Evolutionary conservation across 345 rosid genomes (phyloP).

Genomic region (Linum lewisii): DNA sequence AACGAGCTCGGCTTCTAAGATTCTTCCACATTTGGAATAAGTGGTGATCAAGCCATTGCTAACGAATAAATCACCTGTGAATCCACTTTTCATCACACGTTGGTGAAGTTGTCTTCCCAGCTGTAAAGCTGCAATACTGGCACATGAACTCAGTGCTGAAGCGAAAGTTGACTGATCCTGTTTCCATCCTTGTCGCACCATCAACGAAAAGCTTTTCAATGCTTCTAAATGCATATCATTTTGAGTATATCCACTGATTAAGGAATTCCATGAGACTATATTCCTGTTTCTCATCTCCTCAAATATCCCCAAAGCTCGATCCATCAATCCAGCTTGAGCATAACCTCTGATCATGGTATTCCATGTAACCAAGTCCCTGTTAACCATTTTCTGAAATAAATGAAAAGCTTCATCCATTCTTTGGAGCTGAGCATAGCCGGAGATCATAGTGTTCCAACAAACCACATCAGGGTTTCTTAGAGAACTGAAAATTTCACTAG

Average conservation of each 20-base stretch:
- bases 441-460: constrained; percentile 33
- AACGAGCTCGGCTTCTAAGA: constrained; percentile 13
- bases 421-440: constrained; percentile 27
- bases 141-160: constrained; percentile 63
- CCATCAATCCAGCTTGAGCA: constrained; percentile 27
- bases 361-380: constrained; percentile 35
- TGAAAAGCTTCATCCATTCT: constrained; percentile 28
- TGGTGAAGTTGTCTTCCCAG: constrained; percentile 33
- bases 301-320: constrained; percentile 20
- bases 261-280: no score
- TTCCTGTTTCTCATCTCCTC: constrained; percentile 6
- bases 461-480: constrained; percentile 20
- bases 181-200: no score
- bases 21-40: constrained; percentile 36
- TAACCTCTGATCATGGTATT: constrained; percentile 35
- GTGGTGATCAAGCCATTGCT: constrained; percentile 20
- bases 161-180: constrained; percentile 33
- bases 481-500: constrained; percentile 26
- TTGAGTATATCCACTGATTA: no score
- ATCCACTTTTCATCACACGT: constrained; percentile 14
- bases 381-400: constrained; percentile 22
- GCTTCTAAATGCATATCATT: no score
- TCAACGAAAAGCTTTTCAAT: no score
- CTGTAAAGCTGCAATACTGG: constrained; percentile 38
- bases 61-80: constrained; percentile 14